A percentile compares a stretch with the other conserved stretches of the same genome.
Conservation (phyloP, 345 rosid genomes). For the Brassica nigra region DNA sequence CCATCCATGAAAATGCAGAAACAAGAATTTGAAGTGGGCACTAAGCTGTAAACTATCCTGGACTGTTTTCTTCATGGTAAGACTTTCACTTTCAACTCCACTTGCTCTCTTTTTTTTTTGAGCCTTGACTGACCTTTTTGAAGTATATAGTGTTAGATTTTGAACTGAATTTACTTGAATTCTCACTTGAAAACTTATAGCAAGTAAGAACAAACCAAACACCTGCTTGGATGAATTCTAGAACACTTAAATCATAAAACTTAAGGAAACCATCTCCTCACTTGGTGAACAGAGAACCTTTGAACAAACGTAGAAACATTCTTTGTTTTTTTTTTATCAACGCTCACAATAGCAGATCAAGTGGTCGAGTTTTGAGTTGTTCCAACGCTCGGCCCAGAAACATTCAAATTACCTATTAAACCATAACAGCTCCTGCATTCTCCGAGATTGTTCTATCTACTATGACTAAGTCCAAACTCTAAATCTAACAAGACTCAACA, state of each 20-base stretch:
- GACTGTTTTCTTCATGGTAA: background rate
- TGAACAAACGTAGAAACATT: background rate
- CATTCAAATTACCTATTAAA: background rate
- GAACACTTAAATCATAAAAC: background rate
- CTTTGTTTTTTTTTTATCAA: too few species aligned
- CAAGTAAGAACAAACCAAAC: background rate
- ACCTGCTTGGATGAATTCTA: background rate
- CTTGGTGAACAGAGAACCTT: background rate
- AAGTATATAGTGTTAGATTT: background rate
- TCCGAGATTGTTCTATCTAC: background rate
- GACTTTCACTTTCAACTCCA: background rate
- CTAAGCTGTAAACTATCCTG: constrained; percentile 26
- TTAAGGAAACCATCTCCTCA: background rate
- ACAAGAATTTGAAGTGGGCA: constrained; percentile 45
- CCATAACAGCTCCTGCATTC: background rate
- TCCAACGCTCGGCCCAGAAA: too few species aligned
- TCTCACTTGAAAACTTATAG: background rate
- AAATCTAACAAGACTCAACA: background rate
- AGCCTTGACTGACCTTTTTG: background rate
- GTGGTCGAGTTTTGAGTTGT: too few species aligned
- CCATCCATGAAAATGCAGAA: constrained; percentile 37
- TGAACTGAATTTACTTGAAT: background rate
- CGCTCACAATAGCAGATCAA: too few species aligned
- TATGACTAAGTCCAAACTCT: background rate
- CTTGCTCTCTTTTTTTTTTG: background rate